phyloP scores from a whole-genome alignment of 2,329 filamentous ascomycete genomes.

The Stenocarpella maydis region DNA sequence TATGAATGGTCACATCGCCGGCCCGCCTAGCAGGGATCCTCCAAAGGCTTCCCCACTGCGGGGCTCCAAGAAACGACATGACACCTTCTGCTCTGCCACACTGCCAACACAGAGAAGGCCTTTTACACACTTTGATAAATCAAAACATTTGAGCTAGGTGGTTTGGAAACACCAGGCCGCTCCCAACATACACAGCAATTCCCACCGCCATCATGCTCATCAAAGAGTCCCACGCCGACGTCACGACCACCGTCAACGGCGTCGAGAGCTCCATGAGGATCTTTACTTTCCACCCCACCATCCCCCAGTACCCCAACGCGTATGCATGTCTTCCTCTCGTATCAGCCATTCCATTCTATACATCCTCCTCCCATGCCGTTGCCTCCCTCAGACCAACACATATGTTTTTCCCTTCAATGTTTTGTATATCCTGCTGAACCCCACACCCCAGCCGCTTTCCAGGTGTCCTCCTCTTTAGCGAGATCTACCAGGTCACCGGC shows the following conservation, averaged over 20 bases:
- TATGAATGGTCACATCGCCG: neutral
- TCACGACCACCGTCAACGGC: constrained; percentile 59
- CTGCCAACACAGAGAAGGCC: neutral
- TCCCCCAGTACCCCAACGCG: constrained; percentile 87
- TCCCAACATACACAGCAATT: neutral
- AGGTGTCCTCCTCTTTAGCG: constrained; percentile 86
- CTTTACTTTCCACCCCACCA: constrained; percentile 86
- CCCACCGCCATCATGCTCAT: constrained; percentile 55
- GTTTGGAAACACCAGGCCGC: neutral
- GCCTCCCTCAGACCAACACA: neutral
- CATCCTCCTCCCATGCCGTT: neutral
- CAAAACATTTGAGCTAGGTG: too few relatives aligned
- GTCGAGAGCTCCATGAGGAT: constrained; percentile 69
- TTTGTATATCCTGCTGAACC: neutral
- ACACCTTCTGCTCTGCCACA: neutral
- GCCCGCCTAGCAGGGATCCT: neutral
- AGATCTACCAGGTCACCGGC: constrained; percentile 84
- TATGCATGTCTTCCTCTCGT: constrained; percentile 51
- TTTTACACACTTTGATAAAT: too few relatives aligned
- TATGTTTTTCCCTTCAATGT: neutral
- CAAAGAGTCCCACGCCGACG: constrained; percentile 61
- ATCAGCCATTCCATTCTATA: neutral
- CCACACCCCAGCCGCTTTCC: constrained; percentile 73
- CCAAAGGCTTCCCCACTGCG: constrained; percentile 12
- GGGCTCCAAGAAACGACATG: constrained; percentile 10